These are phyloP conservation scores for Oemleria cerasiformis DNA, from an alignment of 306 rosid species.

Conservation along the genomic window DNA sequence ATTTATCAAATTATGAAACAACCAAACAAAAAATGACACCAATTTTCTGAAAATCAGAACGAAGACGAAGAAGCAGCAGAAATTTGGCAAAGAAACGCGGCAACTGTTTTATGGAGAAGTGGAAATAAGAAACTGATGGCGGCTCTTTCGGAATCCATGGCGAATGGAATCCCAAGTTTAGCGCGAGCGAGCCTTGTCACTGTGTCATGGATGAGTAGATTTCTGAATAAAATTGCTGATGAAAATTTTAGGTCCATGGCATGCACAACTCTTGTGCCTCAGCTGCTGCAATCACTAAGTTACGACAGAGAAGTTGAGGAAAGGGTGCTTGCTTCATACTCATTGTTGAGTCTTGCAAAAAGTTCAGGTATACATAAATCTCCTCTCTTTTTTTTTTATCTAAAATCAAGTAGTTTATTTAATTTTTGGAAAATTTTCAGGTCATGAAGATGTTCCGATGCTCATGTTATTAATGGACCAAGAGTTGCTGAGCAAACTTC, in stretches of 20 bases:
- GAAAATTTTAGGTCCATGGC: slow-evolving; percentile 39
- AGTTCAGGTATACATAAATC: slow-evolving; percentile 47
- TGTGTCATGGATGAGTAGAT: slow-evolving; percentile 66
- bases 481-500: slow-evolving; percentile 48
- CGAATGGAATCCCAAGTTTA: slow-evolving; percentile 51
- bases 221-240: slow-evolving; percentile 44
- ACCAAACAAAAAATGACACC: neutral
- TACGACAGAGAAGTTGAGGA: slow-evolving; percentile 63
- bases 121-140: slow-evolving; percentile 52
- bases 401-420: neutral
- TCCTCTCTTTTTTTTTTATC: neutral
- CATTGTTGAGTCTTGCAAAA: slow-evolving; percentile 52
- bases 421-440: slow-evolving; percentile 12
- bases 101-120: slow-evolving; percentile 44
- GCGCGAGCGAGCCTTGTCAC: slow-evolving; percentile 69
- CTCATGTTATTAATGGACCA: slow-evolving; percentile 33
- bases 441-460: slow-evolving; percentile 43
- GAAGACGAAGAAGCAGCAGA: slow-evolving; percentile 55
- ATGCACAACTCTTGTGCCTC: slow-evolving; percentile 53
- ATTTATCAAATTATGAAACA: neutral
- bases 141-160: slow-evolving; percentile 60
- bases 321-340: slow-evolving; percentile 75
- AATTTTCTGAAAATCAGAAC: slow-evolving; percentile 25
- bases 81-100: slow-evolving; percentile 66
- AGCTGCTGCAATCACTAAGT: slow-evolving; percentile 45